Conservation (phyloP, 2,329 filamentous ascomycete species). For the Monilinia vaccinii-corymbosi region DNA sequence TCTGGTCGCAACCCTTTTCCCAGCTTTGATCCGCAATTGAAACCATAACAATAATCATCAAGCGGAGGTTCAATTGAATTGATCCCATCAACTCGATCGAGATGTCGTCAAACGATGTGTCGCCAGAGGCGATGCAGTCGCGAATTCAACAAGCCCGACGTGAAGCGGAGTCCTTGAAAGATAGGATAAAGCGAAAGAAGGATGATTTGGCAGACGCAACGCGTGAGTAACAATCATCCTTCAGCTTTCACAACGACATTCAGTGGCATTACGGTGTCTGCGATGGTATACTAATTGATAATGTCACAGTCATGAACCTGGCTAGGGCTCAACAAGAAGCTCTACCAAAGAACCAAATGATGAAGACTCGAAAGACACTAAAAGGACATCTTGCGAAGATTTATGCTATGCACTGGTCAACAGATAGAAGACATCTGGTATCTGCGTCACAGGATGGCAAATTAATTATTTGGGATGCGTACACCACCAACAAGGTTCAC, state of each 20-base stretch:
- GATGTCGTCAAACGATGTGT: slow-evolving; percentile 46
- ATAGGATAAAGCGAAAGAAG: slow-evolving; percentile 99
- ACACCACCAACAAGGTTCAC: slow-evolving; percentile 99
- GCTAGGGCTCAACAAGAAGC: slow-evolving; percentile 87
- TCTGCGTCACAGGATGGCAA: slow-evolving; percentile 98
- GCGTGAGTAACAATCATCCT: slow-evolving; percentile 53
- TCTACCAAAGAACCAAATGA: slow-evolving; percentile 80
- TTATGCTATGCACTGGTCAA: slow-evolving; percentile 99
- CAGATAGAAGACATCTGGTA: slow-evolving; percentile 90
- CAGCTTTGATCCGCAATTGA: slow-evolving; percentile 4
- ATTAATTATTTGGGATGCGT: slow-evolving; percentile 99
- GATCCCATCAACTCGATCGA: slow-evolving; percentile 12
- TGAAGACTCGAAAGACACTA: slow-evolving; percentile 94
- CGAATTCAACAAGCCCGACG: slow-evolving; percentile 85
- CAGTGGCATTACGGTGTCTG: background rate
- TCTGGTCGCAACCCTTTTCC: slow-evolving; percentile 19
- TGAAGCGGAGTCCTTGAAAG: slow-evolving; percentile 96
- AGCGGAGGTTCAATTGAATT: slow-evolving; percentile 13
- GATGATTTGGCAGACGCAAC: slow-evolving; percentile 97
- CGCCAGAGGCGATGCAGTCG: slow-evolving; percentile 78
- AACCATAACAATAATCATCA: slow-evolving; percentile 1
- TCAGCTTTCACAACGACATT: background rate
- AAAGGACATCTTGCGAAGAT: slow-evolving; percentile 99
- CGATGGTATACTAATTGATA: slow-evolving; percentile 15
- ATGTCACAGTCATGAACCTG: slow-evolving; percentile 70